Conservation (phyloP, 805 yeast species). For the Cyberlindnera euphorbiiphila region DNA sequence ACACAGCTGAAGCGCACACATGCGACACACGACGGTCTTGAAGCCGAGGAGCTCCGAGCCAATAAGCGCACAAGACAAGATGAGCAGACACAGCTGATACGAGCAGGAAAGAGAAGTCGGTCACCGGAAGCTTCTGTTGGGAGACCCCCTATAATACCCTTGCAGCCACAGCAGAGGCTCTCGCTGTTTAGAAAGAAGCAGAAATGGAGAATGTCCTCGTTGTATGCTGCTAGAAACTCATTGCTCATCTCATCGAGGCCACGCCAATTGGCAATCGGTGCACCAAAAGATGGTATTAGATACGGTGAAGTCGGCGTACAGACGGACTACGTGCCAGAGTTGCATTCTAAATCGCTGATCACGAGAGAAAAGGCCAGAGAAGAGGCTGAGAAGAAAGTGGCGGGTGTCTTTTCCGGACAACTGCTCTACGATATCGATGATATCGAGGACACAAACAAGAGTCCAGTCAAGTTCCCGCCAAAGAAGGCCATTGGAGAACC, state of each 20-base stretch:
- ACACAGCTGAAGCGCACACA: constrained; percentile 2
- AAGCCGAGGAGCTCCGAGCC: too few species aligned
- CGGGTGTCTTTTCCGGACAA: constrained; percentile 28
- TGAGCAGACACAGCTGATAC: constrained; percentile 3
- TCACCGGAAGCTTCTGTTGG: background rate
- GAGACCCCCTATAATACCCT: constrained; percentile 33
- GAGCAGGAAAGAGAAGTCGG: constrained; percentile 8
- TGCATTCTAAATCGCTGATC: constrained; percentile 16
- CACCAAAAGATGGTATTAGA: background rate
- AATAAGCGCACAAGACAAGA: constrained; percentile 1
- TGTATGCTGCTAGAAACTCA: constrained; percentile 22
- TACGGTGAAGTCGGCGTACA: constrained; percentile 25
- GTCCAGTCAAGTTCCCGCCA: constrained; percentile 23
- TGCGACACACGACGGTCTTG: too few species aligned
- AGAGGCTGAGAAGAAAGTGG: constrained; percentile 22
- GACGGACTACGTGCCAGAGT: constrained; percentile 22
- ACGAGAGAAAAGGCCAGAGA: constrained; percentile 12
- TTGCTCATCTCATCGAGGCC: too few species aligned
- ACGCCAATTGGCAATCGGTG: constrained; percentile 2
- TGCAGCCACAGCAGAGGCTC: constrained; percentile 27
- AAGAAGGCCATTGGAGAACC: constrained; percentile 1
- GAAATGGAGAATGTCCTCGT: constrained; percentile 26
- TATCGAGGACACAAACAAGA: constrained; percentile 16
- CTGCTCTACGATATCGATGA: constrained; percentile 25
- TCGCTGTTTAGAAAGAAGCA: constrained; percentile 26